Percentiles rank a stretch among this genome's conserved stretches.
Conservation (phyloP, 495 filamentous ascomycete genomes). For the Aspergillus incahuasiensis region DNA sequence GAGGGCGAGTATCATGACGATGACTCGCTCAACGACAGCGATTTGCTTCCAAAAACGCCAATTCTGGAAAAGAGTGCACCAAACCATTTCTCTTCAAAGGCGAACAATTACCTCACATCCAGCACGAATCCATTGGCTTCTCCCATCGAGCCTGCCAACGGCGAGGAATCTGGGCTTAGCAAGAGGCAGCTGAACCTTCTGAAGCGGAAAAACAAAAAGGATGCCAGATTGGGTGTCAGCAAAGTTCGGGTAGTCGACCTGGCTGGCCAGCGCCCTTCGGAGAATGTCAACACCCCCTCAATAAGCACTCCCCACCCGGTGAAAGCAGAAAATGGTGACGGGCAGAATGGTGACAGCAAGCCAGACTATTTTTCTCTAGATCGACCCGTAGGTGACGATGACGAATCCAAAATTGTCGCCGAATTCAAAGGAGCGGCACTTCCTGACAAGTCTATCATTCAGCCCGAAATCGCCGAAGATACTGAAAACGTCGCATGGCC, state of each 20-base stretch:
- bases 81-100: conserved; percentile 20
- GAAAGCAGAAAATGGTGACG: conserved; percentile 58
- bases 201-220: conserved; percentile 82
- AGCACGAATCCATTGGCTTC: conserved; percentile 43
- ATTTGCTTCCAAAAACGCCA: conserved; percentile 49
- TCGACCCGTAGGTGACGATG: conserved; percentile 67
- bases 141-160: conserved; percentile 43
- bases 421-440: conserved; percentile 83
- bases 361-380: conserved; percentile 86
- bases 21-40: conserved; percentile 64
- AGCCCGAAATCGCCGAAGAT: conserved; percentile 65
- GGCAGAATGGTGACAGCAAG: conserved; percentile 43
- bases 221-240: conserved; percentile 77
- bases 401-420: conserved; percentile 86
- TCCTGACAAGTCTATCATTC: conserved; percentile 55
- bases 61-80: conserved; percentile 43
- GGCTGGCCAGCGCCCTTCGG: conserved; percentile 64
- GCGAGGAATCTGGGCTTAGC: conserved; percentile 72
- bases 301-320: conserved; percentile 64
- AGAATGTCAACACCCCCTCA: conserved; percentile 58
- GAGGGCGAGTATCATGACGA: conserved; percentile 81
- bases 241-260: conserved; percentile 91
- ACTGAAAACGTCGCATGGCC: conserved; percentile 77
- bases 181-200: conserved; percentile 89
- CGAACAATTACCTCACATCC: conserved; percentile 45